Evolutionary conservation across 306 rosid genomes (phyloP).

Genomic region (Trifolium pratense): DNA sequence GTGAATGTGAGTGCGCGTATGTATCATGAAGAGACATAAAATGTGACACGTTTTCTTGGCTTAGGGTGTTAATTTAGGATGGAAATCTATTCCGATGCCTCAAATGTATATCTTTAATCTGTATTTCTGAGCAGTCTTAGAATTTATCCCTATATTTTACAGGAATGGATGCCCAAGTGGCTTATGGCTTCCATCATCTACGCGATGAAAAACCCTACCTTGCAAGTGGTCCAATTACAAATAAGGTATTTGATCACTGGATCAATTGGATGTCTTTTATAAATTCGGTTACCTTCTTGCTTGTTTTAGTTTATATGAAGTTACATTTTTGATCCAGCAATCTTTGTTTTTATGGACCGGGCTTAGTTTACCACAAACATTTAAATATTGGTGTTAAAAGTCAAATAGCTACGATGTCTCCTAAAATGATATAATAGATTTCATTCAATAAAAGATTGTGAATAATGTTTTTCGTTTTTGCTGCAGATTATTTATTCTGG

Average conservation of each 20-base stretch:
- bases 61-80: conserved; percentile 20
- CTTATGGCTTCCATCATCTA: conserved; percentile 93
- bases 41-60: conserved; percentile 18
- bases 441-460: conserved; percentile 21
- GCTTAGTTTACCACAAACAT: conserved; percentile 1
- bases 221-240: conserved; percentile 91
- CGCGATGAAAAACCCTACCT: conserved; percentile 91
- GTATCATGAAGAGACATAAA: conserved; percentile 9
- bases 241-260: conserved; percentile 65
- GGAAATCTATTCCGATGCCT: not conserved
- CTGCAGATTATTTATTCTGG: conserved; percentile 83
- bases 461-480: not conserved
- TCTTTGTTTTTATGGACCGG: not conserved
- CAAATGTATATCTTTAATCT: conserved; percentile 27
- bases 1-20: not conserved
- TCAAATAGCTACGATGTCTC: conserved; percentile 9
- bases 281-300: conserved; percentile 16
- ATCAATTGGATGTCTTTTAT: conserved; percentile 10
- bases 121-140: conserved; percentile 9
- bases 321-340: conserved; percentile 21
- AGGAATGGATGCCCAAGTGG: conserved; percentile 99
- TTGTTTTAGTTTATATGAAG: conserved; percentile 33
- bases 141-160: conserved; percentile 44
- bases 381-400: conserved; percentile 24
- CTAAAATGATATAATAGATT: not conserved